Percentiles rank a stretch among this genome's conserved stretches.
These are phyloP conservation scores for Ophiostoma pallidulum DNA, from an alignment of 2,329 filamentous ascomycete species.

Conservation along the genomic window DNA sequence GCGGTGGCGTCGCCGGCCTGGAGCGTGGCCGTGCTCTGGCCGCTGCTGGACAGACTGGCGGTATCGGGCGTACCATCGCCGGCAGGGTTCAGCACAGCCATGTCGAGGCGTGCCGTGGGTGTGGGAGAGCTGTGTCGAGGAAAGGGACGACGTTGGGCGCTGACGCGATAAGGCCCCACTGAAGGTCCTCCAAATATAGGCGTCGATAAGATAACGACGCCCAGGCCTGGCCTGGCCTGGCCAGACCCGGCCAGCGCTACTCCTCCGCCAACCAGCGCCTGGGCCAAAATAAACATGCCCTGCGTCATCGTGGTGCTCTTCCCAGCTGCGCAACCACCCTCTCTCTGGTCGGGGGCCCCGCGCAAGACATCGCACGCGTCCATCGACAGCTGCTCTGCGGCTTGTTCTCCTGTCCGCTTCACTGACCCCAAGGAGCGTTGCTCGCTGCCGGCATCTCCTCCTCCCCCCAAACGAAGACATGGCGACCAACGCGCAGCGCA, in stretches of 20 bases:
- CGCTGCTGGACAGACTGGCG: constrained; percentile 16
- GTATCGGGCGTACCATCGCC: constrained; percentile 11
- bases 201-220: not conserved
- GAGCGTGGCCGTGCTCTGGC: constrained; percentile 13
- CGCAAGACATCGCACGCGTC: not conserved
- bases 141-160: not conserved
- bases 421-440: too few relatives aligned
- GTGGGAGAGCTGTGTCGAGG: not conserved
- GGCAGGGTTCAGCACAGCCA: constrained; percentile 8
- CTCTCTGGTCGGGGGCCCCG: too few relatives aligned
- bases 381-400: too few relatives aligned
- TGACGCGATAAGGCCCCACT: not conserved
- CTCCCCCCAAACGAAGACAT: not conserved
- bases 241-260: not conserved
- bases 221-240: too few relatives aligned
- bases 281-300: constrained; percentile 4
- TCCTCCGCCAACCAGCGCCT: constrained; percentile 1
- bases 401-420: too few relatives aligned
- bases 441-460: too few relatives aligned
- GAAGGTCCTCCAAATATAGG: not conserved
- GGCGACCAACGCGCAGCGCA: constrained; percentile 16
- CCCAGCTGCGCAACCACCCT: too few relatives aligned
- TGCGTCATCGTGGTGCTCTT: constrained; percentile 13
- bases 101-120: not conserved
- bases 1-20: constrained; percentile 2